phyloP scores from a whole-genome alignment of 805 yeast species.

The Kluyveromyces nonfermentans region DNA sequence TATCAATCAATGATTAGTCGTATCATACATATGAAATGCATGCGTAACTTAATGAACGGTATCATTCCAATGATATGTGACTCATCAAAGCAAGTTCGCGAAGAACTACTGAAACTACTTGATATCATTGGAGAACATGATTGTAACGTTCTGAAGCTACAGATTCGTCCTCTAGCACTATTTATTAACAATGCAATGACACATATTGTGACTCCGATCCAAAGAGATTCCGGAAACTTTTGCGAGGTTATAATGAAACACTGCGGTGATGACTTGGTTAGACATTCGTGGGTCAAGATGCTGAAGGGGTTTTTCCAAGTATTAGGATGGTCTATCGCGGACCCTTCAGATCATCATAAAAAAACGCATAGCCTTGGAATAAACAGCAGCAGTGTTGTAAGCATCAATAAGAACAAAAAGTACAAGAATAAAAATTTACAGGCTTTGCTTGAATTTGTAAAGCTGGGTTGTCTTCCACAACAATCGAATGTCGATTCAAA shows the following conservation, averaged over 20 bases:
- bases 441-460: constrained; percentile 35
- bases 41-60: constrained; percentile 25
- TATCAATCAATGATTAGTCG: constrained; percentile 45
- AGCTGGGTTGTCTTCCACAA: constrained; percentile 29
- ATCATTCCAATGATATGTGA: constrained; percentile 38
- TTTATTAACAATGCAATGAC: constrained; percentile 90
- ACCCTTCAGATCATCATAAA: constrained; percentile 21
- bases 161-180: constrained; percentile 51
- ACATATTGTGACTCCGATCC: constrained; percentile 68
- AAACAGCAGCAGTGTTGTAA: constrained; percentile 8
- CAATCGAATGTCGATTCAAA: not conserved
- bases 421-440: constrained; percentile 28
- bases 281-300: constrained; percentile 60
- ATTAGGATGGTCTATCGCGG: constrained; percentile 55
- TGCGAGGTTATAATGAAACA: constrained; percentile 48
- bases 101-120: constrained; percentile 41
- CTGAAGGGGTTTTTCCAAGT: constrained; percentile 58
- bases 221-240: constrained; percentile 66
- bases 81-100: constrained; percentile 54
- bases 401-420: constrained; percentile 10
- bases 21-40: constrained; percentile 24
- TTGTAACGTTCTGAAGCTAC: constrained; percentile 48
- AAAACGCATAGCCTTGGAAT: constrained; percentile 20
- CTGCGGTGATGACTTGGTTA: constrained; percentile 46
- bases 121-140: constrained; percentile 40